Evolutionary conservation across 495 filamentous ascomycete species (phyloP), one percentile per base, ranked within the genome.

Genomic region (Cercophora newfieldiana): DNA sequence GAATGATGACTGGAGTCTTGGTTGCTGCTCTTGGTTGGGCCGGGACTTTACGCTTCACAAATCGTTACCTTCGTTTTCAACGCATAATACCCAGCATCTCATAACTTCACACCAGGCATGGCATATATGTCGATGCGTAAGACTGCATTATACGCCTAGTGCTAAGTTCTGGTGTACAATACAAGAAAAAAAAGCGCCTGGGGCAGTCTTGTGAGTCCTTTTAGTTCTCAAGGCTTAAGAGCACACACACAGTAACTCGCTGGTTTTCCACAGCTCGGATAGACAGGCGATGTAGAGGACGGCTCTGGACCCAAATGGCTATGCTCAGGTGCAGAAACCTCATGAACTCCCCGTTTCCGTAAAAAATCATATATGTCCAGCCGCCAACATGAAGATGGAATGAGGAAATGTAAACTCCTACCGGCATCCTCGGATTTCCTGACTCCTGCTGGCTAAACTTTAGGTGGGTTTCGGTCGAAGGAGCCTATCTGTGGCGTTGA

Each of bases 1-100:
- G 90, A 92, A 69, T 95, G 75, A 47, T 1, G 59, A 12, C 25
- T 30, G 25, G 18, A 14, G 19, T 1, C 3, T 29, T 26, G n/a
- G 6, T 16, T 16, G 57, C 24, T 44, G 29, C 21, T 0, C 26
- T n/a, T 12, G 7, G 19, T 30, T n/a, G 55, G 8, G 26, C 1
- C 18, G 16, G 49, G 16, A 24, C 5, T 30, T 2, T 1, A 19
- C n/a, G n/a, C n/a, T n/a, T n/a, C n/a, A n/a, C n/a, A n/a, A n/a
- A n/a, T n/a, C n/a, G n/a, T n/a, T n/a, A n/a, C n/a, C n/a, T n/a
- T n/a, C n/a, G n/a, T n/a, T n/a, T n/a, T n/a, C n/a, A n/a, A n/a
- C n/a, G n/a, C n/a, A n/a, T n/a, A n/a, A n/a, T n/a, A n/a, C n/a
- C n/a, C n/a, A n/a, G n/a, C n/a, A n/a, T n/a, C n/a, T n/a, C n/a